phyloP scores from a whole-genome alignment of 1,139 yeast species.

The Pichia sp. region DNA sequence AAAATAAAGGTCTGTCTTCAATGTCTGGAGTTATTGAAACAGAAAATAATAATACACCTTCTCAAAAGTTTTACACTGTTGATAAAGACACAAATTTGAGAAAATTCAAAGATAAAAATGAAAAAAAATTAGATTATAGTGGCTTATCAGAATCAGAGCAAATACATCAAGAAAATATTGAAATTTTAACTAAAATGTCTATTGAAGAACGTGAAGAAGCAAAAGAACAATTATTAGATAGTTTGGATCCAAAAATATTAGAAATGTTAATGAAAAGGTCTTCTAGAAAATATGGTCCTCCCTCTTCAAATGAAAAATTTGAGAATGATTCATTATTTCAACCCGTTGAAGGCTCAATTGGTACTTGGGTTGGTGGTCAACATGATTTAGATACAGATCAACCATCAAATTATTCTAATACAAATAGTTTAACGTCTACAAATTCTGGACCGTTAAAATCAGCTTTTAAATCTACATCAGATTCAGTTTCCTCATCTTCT shows the following conservation, averaged over 20 bases:
- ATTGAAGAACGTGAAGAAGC: constrained; percentile 61
- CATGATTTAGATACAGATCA: constrained; percentile 15
- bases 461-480: not conserved
- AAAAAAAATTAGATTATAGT: constrained; percentile 15
- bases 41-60: constrained; percentile 5
- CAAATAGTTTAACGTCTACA: not conserved
- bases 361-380: constrained; percentile 68
- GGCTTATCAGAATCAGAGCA: constrained; percentile 54
- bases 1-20: constrained; percentile 29
- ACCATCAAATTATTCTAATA: no score
- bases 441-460: constrained; percentile 1
- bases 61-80: constrained; percentile 9
- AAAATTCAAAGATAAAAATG: constrained; percentile 12
- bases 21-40: constrained; percentile 22
- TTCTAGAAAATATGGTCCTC: constrained; percentile 35
- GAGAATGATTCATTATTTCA: constrained; percentile 26
- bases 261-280: constrained; percentile 35
- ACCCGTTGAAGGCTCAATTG: constrained; percentile 56
- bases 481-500: not conserved
- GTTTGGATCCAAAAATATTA: constrained; percentile 64
- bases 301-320: not conserved
- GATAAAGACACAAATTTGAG: constrained; percentile 20
- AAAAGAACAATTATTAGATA: constrained; percentile 56
- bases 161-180: constrained; percentile 72
- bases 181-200: constrained; percentile 56